Evolutionary conservation across 768 basidiomycete genomes (phyloP), one percentile per base, ranked within the genome.

Genomic region (Termitomyces sp.): DNA sequence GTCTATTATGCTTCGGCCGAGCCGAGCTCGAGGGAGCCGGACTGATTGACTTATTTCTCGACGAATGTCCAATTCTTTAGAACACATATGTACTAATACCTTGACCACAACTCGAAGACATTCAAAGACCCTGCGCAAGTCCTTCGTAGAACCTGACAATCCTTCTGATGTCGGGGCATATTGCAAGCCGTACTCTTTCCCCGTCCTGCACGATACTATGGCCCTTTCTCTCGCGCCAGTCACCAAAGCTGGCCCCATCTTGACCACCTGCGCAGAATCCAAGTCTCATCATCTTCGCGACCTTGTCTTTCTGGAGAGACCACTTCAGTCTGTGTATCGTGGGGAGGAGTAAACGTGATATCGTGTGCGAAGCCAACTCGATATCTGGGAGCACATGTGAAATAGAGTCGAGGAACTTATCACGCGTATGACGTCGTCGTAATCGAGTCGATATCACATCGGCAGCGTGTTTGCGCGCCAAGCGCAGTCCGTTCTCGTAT

Each of bases 311-410:
- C 62, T 84, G 82, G 45, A 88, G 67, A 36, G 79, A 83, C 86
- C 87, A 90, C 66, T 89, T 89, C 56, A 90, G 74, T 63, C 80
- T 74, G 53, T 80, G 83, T 63, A 89, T 75, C 22, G 80, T 73
- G 13, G 88, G 85, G 4, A 89, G 69, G 23, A 91, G 75, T 7
- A 78, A 74, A 27, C 85, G 81, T 1, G 85, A 84, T 46, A 89
- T 70, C 18, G 68, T 72, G 5, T 75, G 69, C 0, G 79, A 81
- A 6, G 83, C 82, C 2, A 79, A 81, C 59, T 87, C 85, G 32
- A 83, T 70, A 62, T 88, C 85, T 0, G 87, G 86, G 32, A 86
- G 71, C 40, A 87, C 75, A 44, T 79, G 82, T 0, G 75, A 73
- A 11, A 86, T 76, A 0, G 65, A 67, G 47, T 75, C 72, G 41